These are phyloP conservation scores for Ceratocystis cacaofunesta DNA, from an alignment of 2,329 filamentous ascomycete species.

Conservation along the genomic window DNA sequence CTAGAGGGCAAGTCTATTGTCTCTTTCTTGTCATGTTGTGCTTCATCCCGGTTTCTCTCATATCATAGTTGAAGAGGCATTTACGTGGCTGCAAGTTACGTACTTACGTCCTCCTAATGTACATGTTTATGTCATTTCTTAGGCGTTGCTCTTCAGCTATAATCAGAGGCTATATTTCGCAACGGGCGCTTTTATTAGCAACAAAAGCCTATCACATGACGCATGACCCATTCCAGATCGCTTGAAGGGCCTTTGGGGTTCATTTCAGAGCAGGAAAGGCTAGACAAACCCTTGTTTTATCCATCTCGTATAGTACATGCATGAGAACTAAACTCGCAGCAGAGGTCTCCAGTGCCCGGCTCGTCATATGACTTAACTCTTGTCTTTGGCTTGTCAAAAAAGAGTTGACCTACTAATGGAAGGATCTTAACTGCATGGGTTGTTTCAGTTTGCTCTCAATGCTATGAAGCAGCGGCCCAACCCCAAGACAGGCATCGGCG, in stretches of 20 bases:
- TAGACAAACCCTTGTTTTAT: neutral
- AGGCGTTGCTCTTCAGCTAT: neutral
- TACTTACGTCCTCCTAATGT: neutral
- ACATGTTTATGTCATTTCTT: neutral
- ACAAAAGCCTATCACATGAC: neutral
- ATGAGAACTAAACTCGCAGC: neutral
- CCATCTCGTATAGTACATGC: neutral
- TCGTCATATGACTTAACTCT: neutral
- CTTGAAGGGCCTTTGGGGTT: neutral
- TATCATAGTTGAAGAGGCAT: neutral
- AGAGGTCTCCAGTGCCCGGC: neutral
- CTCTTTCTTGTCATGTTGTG: neutral
- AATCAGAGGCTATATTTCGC: neutral
- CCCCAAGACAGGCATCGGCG: neutral
- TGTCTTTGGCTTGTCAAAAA: neutral
- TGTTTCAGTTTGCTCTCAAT: neutral
- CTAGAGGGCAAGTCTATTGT: neutral
- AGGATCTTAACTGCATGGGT: neutral
- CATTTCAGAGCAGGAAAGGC: neutral
- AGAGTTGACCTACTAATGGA: neutral
- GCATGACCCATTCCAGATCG: neutral
- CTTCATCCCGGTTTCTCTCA: slow-evolving; percentile 14
- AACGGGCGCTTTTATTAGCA: neutral
- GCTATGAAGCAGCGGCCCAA: neutral
- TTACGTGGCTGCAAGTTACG: neutral